These are phyloP conservation scores for Penicillium canescens DNA, from an alignment of 495 filamentous ascomycete species.

Conservation along the genomic window DNA sequence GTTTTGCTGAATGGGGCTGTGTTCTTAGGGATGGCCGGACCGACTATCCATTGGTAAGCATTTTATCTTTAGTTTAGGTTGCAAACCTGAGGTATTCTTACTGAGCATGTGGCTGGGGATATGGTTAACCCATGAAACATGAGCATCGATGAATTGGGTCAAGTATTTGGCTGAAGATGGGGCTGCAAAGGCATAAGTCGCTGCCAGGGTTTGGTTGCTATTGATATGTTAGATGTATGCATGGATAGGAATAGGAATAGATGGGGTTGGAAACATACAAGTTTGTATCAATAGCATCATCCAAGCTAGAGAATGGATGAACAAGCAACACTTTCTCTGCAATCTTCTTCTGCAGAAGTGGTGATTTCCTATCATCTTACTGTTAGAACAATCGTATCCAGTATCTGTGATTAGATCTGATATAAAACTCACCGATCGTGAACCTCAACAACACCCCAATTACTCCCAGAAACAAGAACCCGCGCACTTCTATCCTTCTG, in stretches of 20 bases:
- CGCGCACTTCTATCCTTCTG: conserved; percentile 21
- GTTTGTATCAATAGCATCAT: conserved; percentile 47
- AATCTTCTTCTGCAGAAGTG: conserved; percentile 30
- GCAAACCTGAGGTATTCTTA: conserved; percentile 5
- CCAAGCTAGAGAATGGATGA: conserved; percentile 39
- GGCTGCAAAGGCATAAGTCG: conserved; percentile 51
- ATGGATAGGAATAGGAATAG: too few relatives aligned
- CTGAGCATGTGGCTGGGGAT: conserved; percentile 47
- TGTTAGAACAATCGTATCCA: conserved; percentile 2
- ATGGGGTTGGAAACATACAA: too few relatives aligned
- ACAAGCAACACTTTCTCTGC: conserved; percentile 34
- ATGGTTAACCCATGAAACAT: conserved; percentile 51
- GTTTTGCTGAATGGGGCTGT: conserved; percentile 18
- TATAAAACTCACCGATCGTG: conserved; percentile 21
- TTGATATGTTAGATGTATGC: too few relatives aligned
- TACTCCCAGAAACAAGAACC: conserved; percentile 29
- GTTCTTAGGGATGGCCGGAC: conserved; percentile 38
- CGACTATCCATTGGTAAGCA: conserved; percentile 23
- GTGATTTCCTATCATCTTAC: conserved; percentile 17
- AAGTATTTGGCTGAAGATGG: conserved; percentile 51
- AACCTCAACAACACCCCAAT: conserved; percentile 34
- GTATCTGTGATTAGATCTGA: too few relatives aligned
- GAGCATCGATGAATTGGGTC: conserved; percentile 48
- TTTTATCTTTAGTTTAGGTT: not conserved
- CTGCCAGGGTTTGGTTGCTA: conserved; percentile 35